Conservation (phyloP, 345 rosid genomes). For the Eucalyptus brandiana region DNA sequence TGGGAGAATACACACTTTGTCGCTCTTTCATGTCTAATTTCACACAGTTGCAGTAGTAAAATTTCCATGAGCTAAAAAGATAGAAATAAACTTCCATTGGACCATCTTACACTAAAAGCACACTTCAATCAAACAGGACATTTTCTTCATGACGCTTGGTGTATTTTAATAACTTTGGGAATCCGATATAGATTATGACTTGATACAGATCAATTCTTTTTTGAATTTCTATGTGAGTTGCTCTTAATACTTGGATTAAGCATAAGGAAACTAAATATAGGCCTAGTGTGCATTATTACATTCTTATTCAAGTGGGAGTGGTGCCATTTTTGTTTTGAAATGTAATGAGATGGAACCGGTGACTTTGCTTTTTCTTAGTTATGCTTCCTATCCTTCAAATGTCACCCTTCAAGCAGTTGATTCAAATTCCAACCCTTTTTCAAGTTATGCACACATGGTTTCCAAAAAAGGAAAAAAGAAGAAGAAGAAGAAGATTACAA, state of each 20-base stretch:
- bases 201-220: not conserved
- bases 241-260: not conserved
- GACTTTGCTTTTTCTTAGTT: not conserved
- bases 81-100: not conserved
- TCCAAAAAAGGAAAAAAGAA: not conserved
- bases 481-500: not conserved
- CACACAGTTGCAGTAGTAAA: not conserved
- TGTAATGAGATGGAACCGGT: not conserved
- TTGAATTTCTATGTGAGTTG: too few species aligned
- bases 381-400: not conserved
- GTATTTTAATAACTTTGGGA: not conserved
- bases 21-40: not conserved
- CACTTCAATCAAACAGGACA: not conserved
- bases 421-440: not conserved
- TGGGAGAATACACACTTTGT: not conserved
- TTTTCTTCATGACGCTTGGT: not conserved
- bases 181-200: not conserved
- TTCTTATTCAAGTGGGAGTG: not conserved
- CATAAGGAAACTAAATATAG: not conserved
- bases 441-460: not conserved
- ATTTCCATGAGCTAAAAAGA: not conserved
- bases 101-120: not conserved
- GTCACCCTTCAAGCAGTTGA: not conserved
- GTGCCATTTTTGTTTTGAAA: not conserved
- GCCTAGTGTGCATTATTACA: not conserved